A percentile compares a stretch with the other conserved stretches of the same genome.
phyloP scores from a whole-genome alignment of 495 filamentous ascomycete species.

The Aspergillus conjunctus region DNA sequence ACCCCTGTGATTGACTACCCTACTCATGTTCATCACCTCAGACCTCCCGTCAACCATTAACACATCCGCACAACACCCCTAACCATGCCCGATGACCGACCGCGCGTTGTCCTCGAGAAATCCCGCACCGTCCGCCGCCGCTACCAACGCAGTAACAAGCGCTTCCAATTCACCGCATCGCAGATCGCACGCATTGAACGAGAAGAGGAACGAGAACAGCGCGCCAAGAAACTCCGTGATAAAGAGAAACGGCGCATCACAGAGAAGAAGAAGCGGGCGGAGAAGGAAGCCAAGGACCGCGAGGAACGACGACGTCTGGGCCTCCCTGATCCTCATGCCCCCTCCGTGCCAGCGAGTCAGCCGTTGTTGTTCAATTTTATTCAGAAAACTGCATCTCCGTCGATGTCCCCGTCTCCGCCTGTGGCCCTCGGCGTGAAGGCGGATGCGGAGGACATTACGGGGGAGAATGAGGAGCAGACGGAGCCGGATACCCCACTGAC shows the following conservation, averaged over 20 bases:
- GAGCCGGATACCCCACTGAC: background rate
- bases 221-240: constrained; percentile 47
- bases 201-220: constrained; percentile 43
- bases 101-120: constrained; percentile 49
- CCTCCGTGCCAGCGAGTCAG: constrained; percentile 50
- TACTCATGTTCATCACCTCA: background rate
- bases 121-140: constrained; percentile 46
- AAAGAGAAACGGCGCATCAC: constrained; percentile 42
- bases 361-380: constrained; percentile 49
- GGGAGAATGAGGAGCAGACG: constrained; percentile 10
- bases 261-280: constrained; percentile 48
- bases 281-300: constrained; percentile 45
- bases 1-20: background rate
- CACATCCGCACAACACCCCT: constrained; percentile 13
- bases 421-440: constrained; percentile 15
- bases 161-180: constrained; percentile 43
- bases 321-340: constrained; percentile 45
- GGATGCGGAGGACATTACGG: constrained; percentile 8
- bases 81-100: constrained; percentile 44
- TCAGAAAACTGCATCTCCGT: constrained; percentile 15
- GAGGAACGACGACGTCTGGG: constrained; percentile 47
- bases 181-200: constrained; percentile 49
- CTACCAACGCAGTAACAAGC: constrained; percentile 53
- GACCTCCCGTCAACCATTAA: constrained; percentile 13
- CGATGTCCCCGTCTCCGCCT: background rate